These are phyloP conservation scores for Wickerhamiella shivajii DNA, from an alignment of 805 yeast genomes.

Conservation along the genomic window DNA sequence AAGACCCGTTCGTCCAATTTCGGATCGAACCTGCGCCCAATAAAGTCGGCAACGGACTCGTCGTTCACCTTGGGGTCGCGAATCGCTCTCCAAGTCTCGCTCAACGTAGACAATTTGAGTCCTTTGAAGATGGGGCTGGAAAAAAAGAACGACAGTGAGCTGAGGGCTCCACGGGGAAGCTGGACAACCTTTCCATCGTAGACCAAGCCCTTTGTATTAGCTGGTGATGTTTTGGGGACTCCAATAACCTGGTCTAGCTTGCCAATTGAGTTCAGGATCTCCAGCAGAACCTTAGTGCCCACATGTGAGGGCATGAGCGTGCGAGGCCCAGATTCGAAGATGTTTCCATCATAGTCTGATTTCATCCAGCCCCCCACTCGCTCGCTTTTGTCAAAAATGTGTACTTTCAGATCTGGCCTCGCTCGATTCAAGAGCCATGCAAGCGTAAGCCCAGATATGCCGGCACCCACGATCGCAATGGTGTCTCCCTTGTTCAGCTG, in stretches of 20 bases:
- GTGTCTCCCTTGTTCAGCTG: conserved; percentile 22
- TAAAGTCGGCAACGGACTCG: conserved; percentile 56
- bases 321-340: conserved; percentile 78
- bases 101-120: conserved; percentile 40
- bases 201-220: conserved; percentile 59
- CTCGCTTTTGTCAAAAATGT: conserved; percentile 40
- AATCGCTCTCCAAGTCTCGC: conserved; percentile 21
- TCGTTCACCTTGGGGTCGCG: conserved; percentile 29
- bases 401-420: conserved; percentile 63
- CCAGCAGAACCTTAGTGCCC: conserved; percentile 33
- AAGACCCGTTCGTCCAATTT: conserved; percentile 38
- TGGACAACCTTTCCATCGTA: conserved; percentile 22
- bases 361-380: conserved; percentile 70
- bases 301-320: conserved; percentile 72
- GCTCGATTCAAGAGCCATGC: conserved; percentile 35
- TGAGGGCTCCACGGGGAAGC: conserved; percentile 19
- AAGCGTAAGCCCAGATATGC: conserved; percentile 65
- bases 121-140: conserved; percentile 28
- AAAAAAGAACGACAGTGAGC: conserved; percentile 13
- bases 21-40: conserved; percentile 56
- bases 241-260: conserved; percentile 39
- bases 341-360: conserved; percentile 3
- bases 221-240: conserved; percentile 40
- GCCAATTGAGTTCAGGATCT: conserved; percentile 30
- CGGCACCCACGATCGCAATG: conserved; percentile 74